phyloP scores from a whole-genome alignment of 2,329 filamentous ascomycete genomes.

The Trichoderma aggressivum region DNA sequence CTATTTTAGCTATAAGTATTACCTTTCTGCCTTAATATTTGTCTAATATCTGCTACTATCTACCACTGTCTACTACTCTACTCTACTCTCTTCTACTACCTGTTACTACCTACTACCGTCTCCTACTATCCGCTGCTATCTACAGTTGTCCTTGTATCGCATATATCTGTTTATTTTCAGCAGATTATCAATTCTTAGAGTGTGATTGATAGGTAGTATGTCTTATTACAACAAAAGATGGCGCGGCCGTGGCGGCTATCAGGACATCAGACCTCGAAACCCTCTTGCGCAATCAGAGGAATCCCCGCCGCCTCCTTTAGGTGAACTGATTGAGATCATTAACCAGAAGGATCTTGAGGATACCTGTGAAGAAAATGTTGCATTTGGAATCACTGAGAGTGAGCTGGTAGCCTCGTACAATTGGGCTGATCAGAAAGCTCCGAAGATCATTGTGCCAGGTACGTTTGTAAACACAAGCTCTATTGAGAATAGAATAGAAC shows the following conservation, averaged over 20 bases:
- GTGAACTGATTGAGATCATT: slow-evolving; percentile 25
- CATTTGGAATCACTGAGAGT: slow-evolving; percentile 34
- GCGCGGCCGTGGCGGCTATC: background rate
- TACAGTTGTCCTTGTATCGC: too few relatives aligned
- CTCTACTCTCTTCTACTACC: background rate
- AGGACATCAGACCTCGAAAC: background rate
- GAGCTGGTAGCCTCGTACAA: slow-evolving; percentile 47
- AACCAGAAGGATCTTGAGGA: slow-evolving; percentile 14
- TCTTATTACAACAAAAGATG: background rate
- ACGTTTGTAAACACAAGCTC: background rate
- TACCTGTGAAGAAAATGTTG: background rate
- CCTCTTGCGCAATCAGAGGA: background rate
- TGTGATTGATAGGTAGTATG: background rate
- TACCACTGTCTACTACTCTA: background rate
- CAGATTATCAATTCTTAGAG: background rate
- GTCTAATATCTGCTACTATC: too few relatives aligned
- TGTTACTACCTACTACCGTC: too few relatives aligned
- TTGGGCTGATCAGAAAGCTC: slow-evolving; percentile 41
- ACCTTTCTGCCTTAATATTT: background rate
- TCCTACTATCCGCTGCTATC: too few relatives aligned
- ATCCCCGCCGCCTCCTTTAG: slow-evolving; percentile 24
- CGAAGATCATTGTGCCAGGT: slow-evolving; percentile 46
- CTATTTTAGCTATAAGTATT: background rate
- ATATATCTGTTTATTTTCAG: background rate
- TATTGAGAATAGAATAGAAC: background rate